Conservation (phyloP, 2,329 filamentous ascomycete genomes). For the Aspergillus transmontanensis region DNA sequence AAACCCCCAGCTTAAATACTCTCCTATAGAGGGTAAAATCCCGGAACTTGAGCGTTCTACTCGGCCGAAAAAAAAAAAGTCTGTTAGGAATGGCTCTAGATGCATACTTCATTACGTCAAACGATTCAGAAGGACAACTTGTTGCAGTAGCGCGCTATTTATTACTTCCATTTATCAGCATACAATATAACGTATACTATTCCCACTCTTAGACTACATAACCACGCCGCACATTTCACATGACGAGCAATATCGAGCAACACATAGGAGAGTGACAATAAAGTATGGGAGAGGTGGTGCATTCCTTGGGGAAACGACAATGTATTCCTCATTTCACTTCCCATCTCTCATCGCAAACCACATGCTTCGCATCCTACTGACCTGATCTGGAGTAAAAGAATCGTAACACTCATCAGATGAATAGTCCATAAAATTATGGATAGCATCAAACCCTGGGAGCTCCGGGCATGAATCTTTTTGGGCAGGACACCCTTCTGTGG, state of each 20-base stretch:
- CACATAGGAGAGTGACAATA: not conserved
- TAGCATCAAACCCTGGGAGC: conserved; percentile 50
- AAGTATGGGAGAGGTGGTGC: not conserved
- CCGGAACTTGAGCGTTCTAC: not conserved
- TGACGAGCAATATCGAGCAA: not conserved
- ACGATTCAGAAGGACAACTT: not conserved
- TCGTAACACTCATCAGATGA: conserved; percentile 58
- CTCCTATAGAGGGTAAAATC: not conserved
- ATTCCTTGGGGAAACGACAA: conserved; percentile 8
- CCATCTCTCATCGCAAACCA: conserved; percentile 48
- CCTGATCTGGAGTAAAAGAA: conserved; percentile 54
- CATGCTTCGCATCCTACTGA: conserved; percentile 54
- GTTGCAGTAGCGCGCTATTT: too few relatives aligned
- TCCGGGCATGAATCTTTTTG: conserved; percentile 55
- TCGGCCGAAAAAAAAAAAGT: not conserved
- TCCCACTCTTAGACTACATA: not conserved
- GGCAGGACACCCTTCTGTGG: conserved; percentile 59
- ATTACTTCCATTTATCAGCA: not conserved
- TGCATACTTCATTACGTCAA: not conserved
- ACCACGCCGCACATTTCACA: not conserved
- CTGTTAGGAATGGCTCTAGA: not conserved
- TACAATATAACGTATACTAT: not conserved
- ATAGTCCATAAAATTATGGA: conserved; percentile 65
- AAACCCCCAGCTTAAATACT: not conserved
- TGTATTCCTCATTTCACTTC: conserved; percentile 25